These are phyloP conservation scores for Suillus paluster DNA, from an alignment of 768 basidiomycete genomes.

Conservation along the genomic window DNA sequence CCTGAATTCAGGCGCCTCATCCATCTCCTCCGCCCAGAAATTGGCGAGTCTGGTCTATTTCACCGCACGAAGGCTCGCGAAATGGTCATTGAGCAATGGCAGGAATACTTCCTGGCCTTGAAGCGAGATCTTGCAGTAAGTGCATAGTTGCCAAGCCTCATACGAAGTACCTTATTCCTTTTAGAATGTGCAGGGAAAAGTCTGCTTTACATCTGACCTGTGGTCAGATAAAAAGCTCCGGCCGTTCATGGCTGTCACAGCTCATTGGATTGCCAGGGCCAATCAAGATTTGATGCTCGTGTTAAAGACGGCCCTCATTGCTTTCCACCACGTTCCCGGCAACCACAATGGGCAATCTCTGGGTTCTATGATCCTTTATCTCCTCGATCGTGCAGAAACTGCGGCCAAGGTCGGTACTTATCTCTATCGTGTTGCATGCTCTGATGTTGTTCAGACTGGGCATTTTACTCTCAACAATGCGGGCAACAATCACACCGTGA, in stretches of 20 bases:
- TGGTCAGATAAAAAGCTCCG: slow-evolving; percentile 35
- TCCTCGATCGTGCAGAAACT: slow-evolving; percentile 5
- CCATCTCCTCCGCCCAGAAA: slow-evolving; percentile 21
- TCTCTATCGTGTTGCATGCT: neutral
- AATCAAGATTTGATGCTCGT: neutral
- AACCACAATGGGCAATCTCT: too few species aligned
- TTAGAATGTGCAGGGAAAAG: slow-evolving; percentile 12
- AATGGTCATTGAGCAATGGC: slow-evolving; percentile 25
- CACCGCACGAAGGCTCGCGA: slow-evolving; percentile 24
- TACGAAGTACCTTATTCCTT: neutral
- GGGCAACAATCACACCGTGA: too few species aligned
- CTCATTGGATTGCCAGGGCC: slow-evolving; percentile 28
- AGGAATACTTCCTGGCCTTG: slow-evolving; percentile 22
- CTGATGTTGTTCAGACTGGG: neutral
- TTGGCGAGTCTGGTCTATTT: slow-evolving; percentile 29
- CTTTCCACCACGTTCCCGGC: neutral
- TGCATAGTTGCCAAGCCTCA: neutral
- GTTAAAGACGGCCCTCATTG: slow-evolving; percentile 15
- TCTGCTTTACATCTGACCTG: slow-evolving; percentile 37
- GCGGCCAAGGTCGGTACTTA: neutral
- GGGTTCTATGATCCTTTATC: neutral
- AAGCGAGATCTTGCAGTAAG: slow-evolving; percentile 27
- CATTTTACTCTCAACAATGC: slow-evolving; percentile 16
- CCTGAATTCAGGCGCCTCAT: slow-evolving; percentile 28
- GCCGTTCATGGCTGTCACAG: slow-evolving; percentile 37